These are phyloP conservation scores for Malus hybrid DNA, from an alignment of 331 rosid species.

Conservation along the genomic window DNA sequence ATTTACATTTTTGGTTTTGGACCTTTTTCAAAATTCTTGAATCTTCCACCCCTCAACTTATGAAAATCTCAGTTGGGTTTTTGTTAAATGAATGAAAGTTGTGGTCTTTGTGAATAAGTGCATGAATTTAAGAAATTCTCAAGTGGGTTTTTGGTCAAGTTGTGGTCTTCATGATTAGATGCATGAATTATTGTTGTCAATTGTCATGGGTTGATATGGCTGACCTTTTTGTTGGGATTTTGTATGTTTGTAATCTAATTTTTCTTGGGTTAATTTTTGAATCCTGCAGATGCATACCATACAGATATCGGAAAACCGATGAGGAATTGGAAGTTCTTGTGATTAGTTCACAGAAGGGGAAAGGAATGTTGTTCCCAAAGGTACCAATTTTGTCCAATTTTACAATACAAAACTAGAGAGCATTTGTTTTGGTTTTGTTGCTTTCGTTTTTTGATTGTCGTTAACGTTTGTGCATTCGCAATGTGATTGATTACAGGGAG, in stretches of 20 bases:
- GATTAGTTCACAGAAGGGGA: slow-evolving; percentile 82
- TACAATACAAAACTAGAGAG: too few relatives aligned
- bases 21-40: background rate
- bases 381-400: slow-evolving; percentile 19
- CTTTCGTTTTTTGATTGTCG: background rate
- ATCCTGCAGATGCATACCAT: slow-evolving; percentile 80
- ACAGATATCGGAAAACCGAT: slow-evolving; percentile 42
- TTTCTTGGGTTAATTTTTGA: background rate
- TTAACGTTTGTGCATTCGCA: background rate
- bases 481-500: slow-evolving; percentile 51
- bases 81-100: background rate
- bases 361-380: slow-evolving; percentile 88
- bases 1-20: background rate
- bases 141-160: slow-evolving; percentile 13
- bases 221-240: background rate
- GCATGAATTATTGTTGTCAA: too few relatives aligned
- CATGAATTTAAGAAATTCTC: background rate
- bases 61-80: slow-evolving; percentile 2
- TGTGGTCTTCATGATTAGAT: background rate
- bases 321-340: slow-evolving; percentile 75
- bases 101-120: too few relatives aligned
- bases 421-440: too few relatives aligned
- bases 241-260: slow-evolving; percentile 14
- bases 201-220: background rate
- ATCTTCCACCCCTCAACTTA: background rate